A percentile compares a stretch with the other conserved stretches of the same genome.
Evolutionary conservation across 108 stramenopile genomes (phyloP).

Genomic region (Nitzschia sp.): DNA sequence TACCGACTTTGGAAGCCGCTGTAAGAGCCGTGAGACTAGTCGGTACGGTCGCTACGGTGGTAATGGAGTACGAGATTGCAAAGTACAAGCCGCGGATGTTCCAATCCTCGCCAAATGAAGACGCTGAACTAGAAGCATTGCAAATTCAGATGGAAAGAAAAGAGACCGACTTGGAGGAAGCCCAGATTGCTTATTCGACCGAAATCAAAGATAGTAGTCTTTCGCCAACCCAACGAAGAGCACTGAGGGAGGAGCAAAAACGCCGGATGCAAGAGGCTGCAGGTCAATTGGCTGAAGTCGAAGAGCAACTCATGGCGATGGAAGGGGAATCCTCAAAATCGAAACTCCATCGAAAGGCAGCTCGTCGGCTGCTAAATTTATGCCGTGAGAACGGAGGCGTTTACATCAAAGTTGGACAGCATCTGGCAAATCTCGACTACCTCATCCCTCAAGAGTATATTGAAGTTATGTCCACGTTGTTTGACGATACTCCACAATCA

Average conservation of each 20-base stretch:
- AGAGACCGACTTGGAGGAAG: slow-evolving; percentile 51
- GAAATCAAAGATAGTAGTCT: slow-evolving; percentile 8
- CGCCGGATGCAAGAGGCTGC: slow-evolving; percentile 61
- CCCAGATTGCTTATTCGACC: slow-evolving; percentile 59
- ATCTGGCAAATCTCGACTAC: slow-evolving; percentile 91
- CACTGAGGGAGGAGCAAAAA: slow-evolving; percentile 47
- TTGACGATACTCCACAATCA: slow-evolving; percentile 78
- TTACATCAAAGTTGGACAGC: slow-evolving; percentile 90
- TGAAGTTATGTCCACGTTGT: slow-evolving; percentile 65
- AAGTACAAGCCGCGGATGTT: slow-evolving; percentile 13
- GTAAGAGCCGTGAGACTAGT: slow-evolving; percentile 57
- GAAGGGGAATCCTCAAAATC: slow-evolving; percentile 23
- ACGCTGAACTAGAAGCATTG: slow-evolving; percentile 31
- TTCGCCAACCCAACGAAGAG: slow-evolving; percentile 3
- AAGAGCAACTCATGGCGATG: slow-evolving; percentile 36
- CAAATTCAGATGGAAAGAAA: slow-evolving; percentile 40
- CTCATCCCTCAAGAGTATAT: slow-evolving; percentile 89
- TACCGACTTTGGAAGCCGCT: slow-evolving; percentile 68
- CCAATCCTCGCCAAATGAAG: slow-evolving; percentile 20
- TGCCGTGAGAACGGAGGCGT: slow-evolving; percentile 88
- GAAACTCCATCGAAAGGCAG: slow-evolving; percentile 53
- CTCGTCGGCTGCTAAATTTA: slow-evolving; percentile 71
- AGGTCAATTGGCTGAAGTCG: slow-evolving; percentile 43
- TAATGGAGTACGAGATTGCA: slow-evolving; percentile 62
- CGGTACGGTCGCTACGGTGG: slow-evolving; percentile 51